Conservation (phyloP, 2,329 filamentous ascomycete species). For the Colletotrichum costaricense region DNA sequence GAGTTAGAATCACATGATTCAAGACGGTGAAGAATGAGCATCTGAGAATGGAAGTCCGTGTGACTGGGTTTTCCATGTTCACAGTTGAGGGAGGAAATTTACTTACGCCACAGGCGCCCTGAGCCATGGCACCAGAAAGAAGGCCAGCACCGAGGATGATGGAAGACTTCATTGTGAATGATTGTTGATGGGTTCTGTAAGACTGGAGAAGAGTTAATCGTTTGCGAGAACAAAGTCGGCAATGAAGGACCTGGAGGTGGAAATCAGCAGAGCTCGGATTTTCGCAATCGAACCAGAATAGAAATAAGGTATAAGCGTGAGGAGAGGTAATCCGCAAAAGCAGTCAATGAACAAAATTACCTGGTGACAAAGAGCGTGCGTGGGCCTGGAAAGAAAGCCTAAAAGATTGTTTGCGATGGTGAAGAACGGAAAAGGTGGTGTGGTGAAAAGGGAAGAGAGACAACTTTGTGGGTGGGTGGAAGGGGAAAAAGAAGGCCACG, state of each 20-base stretch:
- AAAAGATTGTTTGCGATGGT: background rate
- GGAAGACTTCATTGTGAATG: slow-evolving; percentile 29
- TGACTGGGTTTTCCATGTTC: background rate
- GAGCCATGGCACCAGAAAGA: slow-evolving; percentile 49
- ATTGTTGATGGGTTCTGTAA: slow-evolving; percentile 10
- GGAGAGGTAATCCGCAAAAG: background rate
- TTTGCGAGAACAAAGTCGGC: background rate
- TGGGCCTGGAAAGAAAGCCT: background rate
- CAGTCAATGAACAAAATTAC: background rate
- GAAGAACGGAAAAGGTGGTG: background rate
- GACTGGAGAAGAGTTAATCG: slow-evolving; percentile 18
- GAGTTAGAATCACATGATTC: background rate
- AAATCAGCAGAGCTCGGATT: background rate
- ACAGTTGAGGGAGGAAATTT: background rate
- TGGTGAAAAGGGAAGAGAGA: slow-evolving; percentile 16
- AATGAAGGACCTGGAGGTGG: slow-evolving; percentile 5
- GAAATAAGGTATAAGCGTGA: background rate
- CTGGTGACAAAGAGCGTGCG: slow-evolving; percentile 6
- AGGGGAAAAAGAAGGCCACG: background rate
- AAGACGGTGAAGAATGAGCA: background rate
- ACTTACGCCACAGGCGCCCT: slow-evolving; percentile 65
- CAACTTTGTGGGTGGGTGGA: background rate
- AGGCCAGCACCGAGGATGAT: slow-evolving; percentile 43
- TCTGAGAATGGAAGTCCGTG: background rate
- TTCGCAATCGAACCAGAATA: background rate